A percentile compares a stretch with the other conserved stretches of the same genome.
Conservation (phyloP, 2,329 filamentous ascomycete genomes). For the Fusarium scirpi region DNA sequence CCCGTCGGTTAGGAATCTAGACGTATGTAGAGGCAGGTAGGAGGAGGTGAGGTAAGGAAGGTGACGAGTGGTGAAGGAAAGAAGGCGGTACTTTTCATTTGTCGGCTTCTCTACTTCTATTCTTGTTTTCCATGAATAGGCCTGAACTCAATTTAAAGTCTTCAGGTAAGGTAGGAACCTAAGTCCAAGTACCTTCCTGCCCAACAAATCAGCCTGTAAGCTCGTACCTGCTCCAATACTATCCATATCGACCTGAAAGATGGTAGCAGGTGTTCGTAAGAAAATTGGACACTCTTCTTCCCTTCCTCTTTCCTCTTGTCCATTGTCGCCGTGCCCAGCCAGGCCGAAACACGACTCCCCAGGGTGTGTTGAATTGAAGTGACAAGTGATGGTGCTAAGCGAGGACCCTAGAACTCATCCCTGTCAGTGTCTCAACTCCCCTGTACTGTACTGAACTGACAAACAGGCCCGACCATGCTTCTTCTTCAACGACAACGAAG, state of each 20-base stretch:
- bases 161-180: slow-evolving; percentile 11
- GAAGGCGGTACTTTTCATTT: slow-evolving; percentile 16
- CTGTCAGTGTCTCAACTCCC: slow-evolving; percentile 16
- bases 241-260: slow-evolving; percentile 2
- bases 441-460: slow-evolving; percentile 6
- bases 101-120: slow-evolving; percentile 17
- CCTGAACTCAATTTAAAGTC: slow-evolving; percentile 27
- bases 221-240: neutral
- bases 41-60: slow-evolving; percentile 12
- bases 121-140: neutral
- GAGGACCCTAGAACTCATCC: slow-evolving; percentile 23
- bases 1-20: slow-evolving; percentile 1
- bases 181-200: neutral
- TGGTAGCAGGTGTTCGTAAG: neutral
- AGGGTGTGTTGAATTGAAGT: slow-evolving; percentile 21
- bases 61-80: slow-evolving; percentile 1
- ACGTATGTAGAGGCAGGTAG: neutral
- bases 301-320: slow-evolving; percentile 22
- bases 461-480: slow-evolving; percentile 1
- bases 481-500: slow-evolving; percentile 24
- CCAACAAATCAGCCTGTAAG: neutral
- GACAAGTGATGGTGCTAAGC: slow-evolving; percentile 36
- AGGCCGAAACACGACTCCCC: slow-evolving; percentile 16
- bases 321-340: slow-evolving; percentile 9
- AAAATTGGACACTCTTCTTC: slow-evolving; percentile 9